phyloP scores from a whole-genome alignment of 2,329 filamentous ascomycete species.

The Pezicula neosporulosa region DNA sequence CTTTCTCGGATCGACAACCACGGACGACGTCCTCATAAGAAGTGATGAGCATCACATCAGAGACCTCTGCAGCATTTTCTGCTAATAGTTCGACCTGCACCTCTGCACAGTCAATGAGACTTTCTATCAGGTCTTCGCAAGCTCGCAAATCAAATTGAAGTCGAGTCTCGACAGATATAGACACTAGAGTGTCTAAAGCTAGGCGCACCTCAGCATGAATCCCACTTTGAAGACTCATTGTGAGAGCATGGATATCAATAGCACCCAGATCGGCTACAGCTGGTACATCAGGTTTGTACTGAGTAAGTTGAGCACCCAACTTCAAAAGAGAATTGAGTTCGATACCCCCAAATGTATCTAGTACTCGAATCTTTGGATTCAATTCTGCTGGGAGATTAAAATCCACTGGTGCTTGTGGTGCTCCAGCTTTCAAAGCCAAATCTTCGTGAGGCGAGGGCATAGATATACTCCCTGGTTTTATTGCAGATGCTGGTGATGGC shows the following conservation, averaged over 20 bases:
- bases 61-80: constrained; percentile 80
- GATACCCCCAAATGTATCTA: constrained; percentile 68
- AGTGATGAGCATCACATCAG: constrained; percentile 77
- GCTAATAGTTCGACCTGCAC: constrained; percentile 82
- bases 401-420: constrained; percentile 13
- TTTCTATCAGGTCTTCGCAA: constrained; percentile 87
- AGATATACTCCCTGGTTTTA: constrained; percentile 20
- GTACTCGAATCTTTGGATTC: constrained; percentile 48
- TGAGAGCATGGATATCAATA: constrained; percentile 87
- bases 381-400: constrained; percentile 37
- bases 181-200: constrained; percentile 79
- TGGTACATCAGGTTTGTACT: constrained; percentile 72
- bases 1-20: constrained; percentile 70
- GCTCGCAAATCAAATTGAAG: constrained; percentile 64
- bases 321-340: constrained; percentile 62
- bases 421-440: neutral
- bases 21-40: constrained; percentile 87
- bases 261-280: constrained; percentile 74
- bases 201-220: constrained; percentile 87
- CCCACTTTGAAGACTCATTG: constrained; percentile 84
- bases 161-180: constrained; percentile 56
- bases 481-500: constrained; percentile 39
- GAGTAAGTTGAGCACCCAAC: constrained; percentile 56
- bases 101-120: constrained; percentile 85
- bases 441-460: constrained; percentile 22